Evolutionary conservation across 2,329 filamentous ascomycete species (phyloP).

Genomic region (Cryoendolithus antarcticus): DNA sequence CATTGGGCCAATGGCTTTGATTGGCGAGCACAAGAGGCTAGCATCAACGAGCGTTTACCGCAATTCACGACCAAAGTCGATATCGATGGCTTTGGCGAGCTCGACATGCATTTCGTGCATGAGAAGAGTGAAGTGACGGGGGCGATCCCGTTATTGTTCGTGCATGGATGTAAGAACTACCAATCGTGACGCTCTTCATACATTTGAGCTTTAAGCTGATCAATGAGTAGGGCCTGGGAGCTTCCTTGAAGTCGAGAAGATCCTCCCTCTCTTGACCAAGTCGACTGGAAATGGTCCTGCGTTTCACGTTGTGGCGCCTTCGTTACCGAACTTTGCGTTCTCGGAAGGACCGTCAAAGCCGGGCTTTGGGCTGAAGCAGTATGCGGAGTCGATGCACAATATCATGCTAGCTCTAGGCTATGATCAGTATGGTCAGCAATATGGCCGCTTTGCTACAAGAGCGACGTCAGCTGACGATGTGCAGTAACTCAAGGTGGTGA

Average conservation of each 20-base stretch:
- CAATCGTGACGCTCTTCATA: no score
- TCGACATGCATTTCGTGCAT: conserved; percentile 37
- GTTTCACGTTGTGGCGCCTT: conserved; percentile 38
- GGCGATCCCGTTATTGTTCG: conserved; percentile 21
- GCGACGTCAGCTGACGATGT: no score
- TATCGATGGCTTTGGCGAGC: conserved; percentile 27
- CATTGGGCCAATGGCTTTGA: conserved; percentile 46
- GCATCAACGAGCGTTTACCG: conserved; percentile 35
- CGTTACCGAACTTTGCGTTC: conserved; percentile 34
- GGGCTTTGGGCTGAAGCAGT: conserved; percentile 10
- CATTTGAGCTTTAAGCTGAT: no score
- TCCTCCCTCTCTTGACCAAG: conserved; percentile 48
- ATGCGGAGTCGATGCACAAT: conserved; percentile 37
- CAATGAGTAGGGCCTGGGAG: conserved; percentile 39
- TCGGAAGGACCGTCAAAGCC: conserved; percentile 20
- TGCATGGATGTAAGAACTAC: conserved; percentile 15
- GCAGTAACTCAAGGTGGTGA: conserved; percentile 42
- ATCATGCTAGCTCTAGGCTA: conserved; percentile 60
- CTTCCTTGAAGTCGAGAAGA: conserved; percentile 68
- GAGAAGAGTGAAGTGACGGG: conserved; percentile 34
- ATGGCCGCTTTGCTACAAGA: no score
- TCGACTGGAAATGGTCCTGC: conserved; percentile 23
- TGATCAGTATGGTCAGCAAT: conserved; percentile 41
- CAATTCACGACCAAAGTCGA: conserved; percentile 35
- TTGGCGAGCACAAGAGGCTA: conserved; percentile 36